phyloP scores from a whole-genome alignment of 2,329 filamentous ascomycete genomes.

The Botryotinia globosa region DNA sequence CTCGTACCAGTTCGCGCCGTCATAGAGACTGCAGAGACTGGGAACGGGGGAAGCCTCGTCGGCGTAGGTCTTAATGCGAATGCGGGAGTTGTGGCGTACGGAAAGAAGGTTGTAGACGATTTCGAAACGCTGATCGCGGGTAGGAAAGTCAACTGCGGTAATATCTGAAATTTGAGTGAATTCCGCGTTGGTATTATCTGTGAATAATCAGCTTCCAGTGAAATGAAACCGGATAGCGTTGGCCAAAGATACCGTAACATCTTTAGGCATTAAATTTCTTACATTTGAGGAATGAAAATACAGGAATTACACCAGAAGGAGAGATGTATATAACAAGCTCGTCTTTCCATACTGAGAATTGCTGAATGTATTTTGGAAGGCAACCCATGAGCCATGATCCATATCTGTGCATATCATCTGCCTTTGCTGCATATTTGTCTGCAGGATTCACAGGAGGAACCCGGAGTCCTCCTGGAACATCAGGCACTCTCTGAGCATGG shows the following conservation, averaged over 20 bases:
- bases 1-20: constrained; percentile 98
- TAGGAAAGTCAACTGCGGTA: constrained; percentile 94
- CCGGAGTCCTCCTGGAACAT: constrained; percentile 58
- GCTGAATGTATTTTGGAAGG: constrained; percentile 96
- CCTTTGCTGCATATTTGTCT: constrained; percentile 88
- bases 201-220: constrained; percentile 23
- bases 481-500: constrained; percentile 52
- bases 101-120: constrained; percentile 96
- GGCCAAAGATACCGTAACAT: not conserved
- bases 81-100: constrained; percentile 92
- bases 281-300: constrained; percentile 89
- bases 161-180: constrained; percentile 92
- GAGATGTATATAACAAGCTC: constrained; percentile 93
- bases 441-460: constrained; percentile 83
- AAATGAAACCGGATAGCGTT: not conserved
- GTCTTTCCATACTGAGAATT: constrained; percentile 99
- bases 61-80: constrained; percentile 97
- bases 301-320: constrained; percentile 82
- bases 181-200: constrained; percentile 93
- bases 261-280: constrained; percentile 10
- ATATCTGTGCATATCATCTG: constrained; percentile 86
- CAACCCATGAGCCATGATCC: constrained; percentile 96
- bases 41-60: constrained; percentile 94
- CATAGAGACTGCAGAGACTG: constrained; percentile 79
- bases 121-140: constrained; percentile 92